A percentile compares a stretch with the other conserved stretches of the same genome.
These are phyloP conservation scores for Fragilaria radians DNA, from an alignment of 108 stramenopile species.

Conservation along the genomic window DNA sequence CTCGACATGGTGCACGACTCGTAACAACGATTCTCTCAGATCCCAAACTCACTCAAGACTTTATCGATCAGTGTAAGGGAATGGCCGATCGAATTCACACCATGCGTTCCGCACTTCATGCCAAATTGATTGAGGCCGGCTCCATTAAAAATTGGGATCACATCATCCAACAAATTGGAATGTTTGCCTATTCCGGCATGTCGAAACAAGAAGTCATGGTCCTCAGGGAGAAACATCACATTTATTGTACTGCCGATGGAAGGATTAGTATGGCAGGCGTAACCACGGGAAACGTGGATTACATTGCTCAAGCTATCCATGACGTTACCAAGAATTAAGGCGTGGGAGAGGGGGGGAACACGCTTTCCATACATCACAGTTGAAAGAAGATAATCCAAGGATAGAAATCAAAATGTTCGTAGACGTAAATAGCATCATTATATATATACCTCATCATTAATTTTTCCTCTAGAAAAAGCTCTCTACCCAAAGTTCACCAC, in stretches of 20 bases:
- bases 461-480: no score
- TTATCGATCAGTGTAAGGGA: conserved; percentile 86
- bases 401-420: no score
- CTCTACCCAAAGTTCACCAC: no score
- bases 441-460: no score
- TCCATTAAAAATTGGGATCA: conserved; percentile 89
- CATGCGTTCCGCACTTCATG: conserved; percentile 78
- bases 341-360: no score
- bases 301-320: conserved; percentile 91
- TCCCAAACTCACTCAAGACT: conserved; percentile 71
- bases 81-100: conserved; percentile 96
- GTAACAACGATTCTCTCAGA: conserved; percentile 87
- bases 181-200: conserved; percentile 98
- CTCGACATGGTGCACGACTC: conserved; percentile 93
- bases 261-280: conserved; percentile 99
- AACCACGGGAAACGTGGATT: conserved; percentile 91
- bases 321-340: conserved; percentile 77
- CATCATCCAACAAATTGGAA: conserved; percentile 96
- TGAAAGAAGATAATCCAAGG: no score
- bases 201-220: conserved; percentile 85
- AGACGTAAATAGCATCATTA: no score
- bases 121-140: conserved; percentile 72
- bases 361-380: neutral
- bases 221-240: conserved; percentile 85
- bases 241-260: conserved; percentile 98